Conservation (phyloP, 345 rosid species). For the Citrus reticulata region DNA sequence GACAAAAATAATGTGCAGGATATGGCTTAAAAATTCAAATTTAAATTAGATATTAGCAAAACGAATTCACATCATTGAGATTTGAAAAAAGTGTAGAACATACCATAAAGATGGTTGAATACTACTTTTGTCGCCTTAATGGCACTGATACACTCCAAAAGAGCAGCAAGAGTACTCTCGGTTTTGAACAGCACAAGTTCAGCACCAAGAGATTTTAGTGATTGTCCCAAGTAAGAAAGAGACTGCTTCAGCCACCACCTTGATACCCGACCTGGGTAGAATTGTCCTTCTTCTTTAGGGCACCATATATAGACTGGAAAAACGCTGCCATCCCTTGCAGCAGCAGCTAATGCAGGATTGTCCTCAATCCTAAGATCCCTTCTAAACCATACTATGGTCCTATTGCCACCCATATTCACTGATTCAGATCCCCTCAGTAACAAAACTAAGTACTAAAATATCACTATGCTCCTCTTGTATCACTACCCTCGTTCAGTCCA, state of each 20-base stretch:
- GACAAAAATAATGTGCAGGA: background rate
- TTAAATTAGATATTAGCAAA: conserved; percentile 2
- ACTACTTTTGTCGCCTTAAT: conserved; percentile 71
- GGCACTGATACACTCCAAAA: conserved; percentile 59
- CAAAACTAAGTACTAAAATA: background rate
- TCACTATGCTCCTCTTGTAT: background rate
- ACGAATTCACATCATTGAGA: background rate
- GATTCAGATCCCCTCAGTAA: conserved; percentile 13
- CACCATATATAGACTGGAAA: conserved; percentile 91
- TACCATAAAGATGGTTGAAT: conserved; percentile 91
- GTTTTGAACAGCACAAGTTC: conserved; percentile 66
- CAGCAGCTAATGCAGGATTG: conserved; percentile 94
- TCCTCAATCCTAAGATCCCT: conserved; percentile 95
- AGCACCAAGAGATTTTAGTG: conserved; percentile 75
- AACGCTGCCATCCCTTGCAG: conserved; percentile 73
- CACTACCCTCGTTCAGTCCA: conserved; percentile 3
- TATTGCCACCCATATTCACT: conserved; percentile 37
- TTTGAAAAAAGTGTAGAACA: background rate
- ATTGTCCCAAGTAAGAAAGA: conserved; percentile 54
- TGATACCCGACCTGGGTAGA: conserved; percentile 88
- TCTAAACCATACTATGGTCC: conserved; percentile 92
- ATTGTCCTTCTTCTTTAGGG: conserved; percentile 86
- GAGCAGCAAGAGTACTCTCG: conserved; percentile 58
- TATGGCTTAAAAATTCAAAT: background rate
- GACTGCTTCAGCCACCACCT: conserved; percentile 99